A percentile compares a stretch with the other conserved stretches of the same genome.
Conservation (phyloP, 108 stramenopile genomes). For the Stephanodiscus triporus region DNA sequence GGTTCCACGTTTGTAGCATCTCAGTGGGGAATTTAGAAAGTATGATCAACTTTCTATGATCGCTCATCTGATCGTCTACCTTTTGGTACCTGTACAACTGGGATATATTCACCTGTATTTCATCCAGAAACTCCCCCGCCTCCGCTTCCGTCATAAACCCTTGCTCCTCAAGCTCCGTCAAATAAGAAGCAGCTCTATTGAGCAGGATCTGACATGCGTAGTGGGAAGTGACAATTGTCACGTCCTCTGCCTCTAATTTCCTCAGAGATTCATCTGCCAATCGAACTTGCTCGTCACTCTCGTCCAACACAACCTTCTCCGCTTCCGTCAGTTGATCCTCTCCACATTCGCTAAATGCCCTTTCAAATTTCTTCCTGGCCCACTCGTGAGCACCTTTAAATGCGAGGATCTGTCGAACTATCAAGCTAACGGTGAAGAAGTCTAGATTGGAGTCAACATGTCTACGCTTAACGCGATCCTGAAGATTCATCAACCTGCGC, state of each 20-base stretch:
- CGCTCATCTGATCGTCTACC: constrained; percentile 14
- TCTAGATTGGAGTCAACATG: constrained; percentile 23
- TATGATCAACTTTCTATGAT: constrained; percentile 4
- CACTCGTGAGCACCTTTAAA: constrained; percentile 39
- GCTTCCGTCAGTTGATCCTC: constrained; percentile 42
- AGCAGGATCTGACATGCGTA: constrained; percentile 73
- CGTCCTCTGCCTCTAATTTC: constrained; percentile 37
- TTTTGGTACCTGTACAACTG: constrained; percentile 12
- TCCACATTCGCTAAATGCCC: constrained; percentile 43
- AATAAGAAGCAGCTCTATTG: constrained; percentile 42
- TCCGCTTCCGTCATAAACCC: constrained; percentile 71
- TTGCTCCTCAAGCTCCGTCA: constrained; percentile 42
- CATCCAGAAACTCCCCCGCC: constrained; percentile 60
- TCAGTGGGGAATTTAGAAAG: no score
- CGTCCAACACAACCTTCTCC: constrained; percentile 61
- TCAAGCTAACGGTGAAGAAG: constrained; percentile 49
- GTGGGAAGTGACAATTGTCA: constrained; percentile 57
- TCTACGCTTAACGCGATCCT: constrained; percentile 6
- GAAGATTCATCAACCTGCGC: constrained; percentile 6
- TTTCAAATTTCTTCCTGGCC: constrained; percentile 50
- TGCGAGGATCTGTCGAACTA: constrained; percentile 33
- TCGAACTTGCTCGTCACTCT: constrained; percentile 48
- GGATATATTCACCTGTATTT: constrained; percentile 37
- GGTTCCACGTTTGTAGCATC: no score
- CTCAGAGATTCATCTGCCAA: constrained; percentile 49